Evolutionary conservation across 768 basidiomycete genomes (phyloP).

Genomic region (Suillus weaverae): DNA sequence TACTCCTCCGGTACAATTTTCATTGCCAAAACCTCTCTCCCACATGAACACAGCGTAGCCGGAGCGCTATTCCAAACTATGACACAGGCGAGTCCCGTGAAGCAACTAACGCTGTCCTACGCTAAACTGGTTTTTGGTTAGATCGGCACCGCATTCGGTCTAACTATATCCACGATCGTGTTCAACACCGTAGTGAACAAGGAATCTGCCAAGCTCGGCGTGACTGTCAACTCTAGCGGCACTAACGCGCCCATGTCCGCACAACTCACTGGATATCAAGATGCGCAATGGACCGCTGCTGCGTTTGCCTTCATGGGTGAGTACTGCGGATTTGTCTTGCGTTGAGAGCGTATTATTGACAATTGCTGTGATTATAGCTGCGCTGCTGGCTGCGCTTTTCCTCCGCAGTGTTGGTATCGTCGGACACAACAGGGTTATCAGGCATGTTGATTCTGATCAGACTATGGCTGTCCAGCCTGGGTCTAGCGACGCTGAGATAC

Average conservation of each 20-base stretch:
- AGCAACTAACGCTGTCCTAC: background rate
- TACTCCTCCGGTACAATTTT: slow-evolving; percentile 74
- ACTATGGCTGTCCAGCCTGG: slow-evolving; percentile 16
- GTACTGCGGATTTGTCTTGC: slow-evolving; percentile 14
- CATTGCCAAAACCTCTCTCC: slow-evolving; percentile 63
- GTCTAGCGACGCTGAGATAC: background rate
- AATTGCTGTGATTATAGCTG: slow-evolving; percentile 16
- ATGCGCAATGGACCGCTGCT: slow-evolving; percentile 65
- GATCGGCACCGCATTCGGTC: slow-evolving; percentile 70
- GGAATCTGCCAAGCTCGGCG: slow-evolving; percentile 33
- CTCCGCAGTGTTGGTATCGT: slow-evolving; percentile 43
- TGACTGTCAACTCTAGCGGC: slow-evolving; percentile 27
- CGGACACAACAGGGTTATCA: slow-evolving; percentile 25
- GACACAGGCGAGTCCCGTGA: slow-evolving; percentile 51
- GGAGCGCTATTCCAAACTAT: slow-evolving; percentile 80
- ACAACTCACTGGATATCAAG: slow-evolving; percentile 53
- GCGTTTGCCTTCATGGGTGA: slow-evolving; percentile 62
- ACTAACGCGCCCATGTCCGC: slow-evolving; percentile 35
- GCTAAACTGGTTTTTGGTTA: slow-evolving; percentile 19
- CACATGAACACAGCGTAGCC: slow-evolving; percentile 73
- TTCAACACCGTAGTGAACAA: slow-evolving; percentile 52
- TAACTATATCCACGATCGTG: slow-evolving; percentile 72
- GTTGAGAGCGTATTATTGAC: background rate
- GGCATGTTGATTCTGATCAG: slow-evolving; percentile 21
- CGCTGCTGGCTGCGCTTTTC: slow-evolving; percentile 37